phyloP scores from a whole-genome alignment of 306 rosid species.

The Trifolium pratense region DNA sequence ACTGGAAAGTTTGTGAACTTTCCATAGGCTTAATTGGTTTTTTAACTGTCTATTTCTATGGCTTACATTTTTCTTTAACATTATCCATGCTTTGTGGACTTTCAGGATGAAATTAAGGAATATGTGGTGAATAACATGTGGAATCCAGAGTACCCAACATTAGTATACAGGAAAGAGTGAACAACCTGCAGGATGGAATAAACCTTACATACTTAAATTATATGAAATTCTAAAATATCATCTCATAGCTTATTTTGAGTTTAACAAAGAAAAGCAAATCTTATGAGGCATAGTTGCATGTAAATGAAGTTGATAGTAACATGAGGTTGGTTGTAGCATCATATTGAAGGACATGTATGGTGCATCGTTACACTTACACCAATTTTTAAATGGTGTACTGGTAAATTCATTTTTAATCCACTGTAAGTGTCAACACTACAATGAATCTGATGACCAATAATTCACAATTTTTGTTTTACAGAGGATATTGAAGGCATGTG shows the following conservation, averaged over 20 bases:
- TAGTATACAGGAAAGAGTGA: slow-evolving; percentile 79
- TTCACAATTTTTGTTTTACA: background rate
- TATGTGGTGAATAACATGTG: slow-evolving; percentile 83
- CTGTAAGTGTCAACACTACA: background rate
- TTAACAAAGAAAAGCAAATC: background rate
- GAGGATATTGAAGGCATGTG: background rate
- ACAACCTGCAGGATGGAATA: slow-evolving; percentile 27
- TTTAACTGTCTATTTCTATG: slow-evolving; percentile 17
- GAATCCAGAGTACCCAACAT: slow-evolving; percentile 85
- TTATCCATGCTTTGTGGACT: slow-evolving; percentile 33
- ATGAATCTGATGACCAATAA: background rate
- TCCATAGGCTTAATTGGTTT: background rate
- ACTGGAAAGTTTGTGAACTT: background rate
- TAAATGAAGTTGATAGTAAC: background rate
- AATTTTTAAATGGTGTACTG: slow-evolving; percentile 10
- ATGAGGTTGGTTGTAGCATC: background rate
- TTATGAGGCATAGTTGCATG: background rate
- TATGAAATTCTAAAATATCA: slow-evolving; percentile 15
- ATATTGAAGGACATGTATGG: background rate
- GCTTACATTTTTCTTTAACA: background rate
- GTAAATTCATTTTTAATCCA: slow-evolving; percentile 1
- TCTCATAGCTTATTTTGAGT: background rate
- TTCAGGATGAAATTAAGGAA: slow-evolving; percentile 75
- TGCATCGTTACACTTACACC: background rate
- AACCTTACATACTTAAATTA: slow-evolving; percentile 10